These are phyloP conservation scores for Ogataea angusta DNA, from an alignment of 805 yeast genomes.

Conservation along the genomic window DNA sequence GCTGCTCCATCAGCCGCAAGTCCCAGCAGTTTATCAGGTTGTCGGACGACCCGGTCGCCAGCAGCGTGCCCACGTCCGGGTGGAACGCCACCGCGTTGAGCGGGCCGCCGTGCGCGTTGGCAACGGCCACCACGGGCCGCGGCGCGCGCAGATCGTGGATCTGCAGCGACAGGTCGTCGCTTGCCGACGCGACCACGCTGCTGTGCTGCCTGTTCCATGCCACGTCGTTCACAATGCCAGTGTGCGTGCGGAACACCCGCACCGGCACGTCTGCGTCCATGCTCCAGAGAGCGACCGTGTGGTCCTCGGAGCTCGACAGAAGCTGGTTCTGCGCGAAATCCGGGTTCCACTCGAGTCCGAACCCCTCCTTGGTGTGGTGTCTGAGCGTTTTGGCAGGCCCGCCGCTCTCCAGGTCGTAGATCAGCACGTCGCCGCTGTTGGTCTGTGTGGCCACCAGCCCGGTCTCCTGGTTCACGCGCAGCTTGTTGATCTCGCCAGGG, in stretches of 20 bases:
- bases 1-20: slow-evolving; percentile 55
- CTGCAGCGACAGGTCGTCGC: slow-evolving; percentile 63
- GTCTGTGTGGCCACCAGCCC: slow-evolving; percentile 53
- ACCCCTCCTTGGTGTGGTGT: slow-evolving; percentile 65
- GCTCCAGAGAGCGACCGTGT: slow-evolving; percentile 72
- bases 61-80: slow-evolving; percentile 47
- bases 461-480: slow-evolving; percentile 50
- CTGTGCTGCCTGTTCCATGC: slow-evolving; percentile 48
- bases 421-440: slow-evolving; percentile 46
- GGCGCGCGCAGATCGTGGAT: slow-evolving; percentile 54
- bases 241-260: slow-evolving; percentile 48
- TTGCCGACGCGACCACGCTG: slow-evolving; percentile 60
- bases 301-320: slow-evolving; percentile 64
- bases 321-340: slow-evolving; percentile 38
- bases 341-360: slow-evolving; percentile 66
- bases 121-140: slow-evolving; percentile 42
- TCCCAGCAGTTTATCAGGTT: slow-evolving; percentile 74
- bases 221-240: slow-evolving; percentile 63
- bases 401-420: slow-evolving; percentile 36
- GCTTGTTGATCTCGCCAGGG: slow-evolving; percentile 63
- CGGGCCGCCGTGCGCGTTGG: slow-evolving; percentile 53
- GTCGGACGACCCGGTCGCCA: slow-evolving; percentile 80
- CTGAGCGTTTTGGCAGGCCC: slow-evolving; percentile 32
- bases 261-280: slow-evolving; percentile 39
- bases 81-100: slow-evolving; percentile 69